Conservation (phyloP, 2,329 filamentous ascomycete species). For the Sordariomycetes sp. region DNA sequence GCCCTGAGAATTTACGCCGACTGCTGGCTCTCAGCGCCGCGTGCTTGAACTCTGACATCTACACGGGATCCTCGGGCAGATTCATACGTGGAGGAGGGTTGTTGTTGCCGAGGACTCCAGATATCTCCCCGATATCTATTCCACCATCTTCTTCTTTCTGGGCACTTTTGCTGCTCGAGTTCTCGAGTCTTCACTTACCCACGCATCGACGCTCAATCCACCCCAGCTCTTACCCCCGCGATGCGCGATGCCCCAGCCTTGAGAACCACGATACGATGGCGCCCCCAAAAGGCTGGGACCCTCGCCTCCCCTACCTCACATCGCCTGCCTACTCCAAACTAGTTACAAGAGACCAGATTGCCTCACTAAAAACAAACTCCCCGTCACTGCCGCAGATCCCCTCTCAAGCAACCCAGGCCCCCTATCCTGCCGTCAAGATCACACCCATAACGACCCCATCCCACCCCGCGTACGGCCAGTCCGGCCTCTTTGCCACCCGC, state of each 20-base stretch:
- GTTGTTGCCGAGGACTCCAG: no score
- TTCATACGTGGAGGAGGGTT: no score
- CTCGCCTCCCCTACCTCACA: slow-evolving; percentile 35
- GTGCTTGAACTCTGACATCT: no score
- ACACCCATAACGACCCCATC: slow-evolving; percentile 30
- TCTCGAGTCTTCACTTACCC: no score
- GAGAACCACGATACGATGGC: background rate
- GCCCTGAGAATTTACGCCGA: background rate
- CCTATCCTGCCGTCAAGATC: slow-evolving; percentile 38
- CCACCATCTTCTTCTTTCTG: no score
- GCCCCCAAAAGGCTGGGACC: slow-evolving; percentile 45
- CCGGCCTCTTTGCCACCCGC: slow-evolving; percentile 44
- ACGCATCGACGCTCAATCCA: no score
- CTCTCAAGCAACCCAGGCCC: slow-evolving; percentile 21
- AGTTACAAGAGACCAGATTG: slow-evolving; percentile 26
- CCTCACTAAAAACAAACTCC: slow-evolving; percentile 9
- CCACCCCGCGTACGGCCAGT: slow-evolving; percentile 46
- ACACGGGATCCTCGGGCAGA: no score
- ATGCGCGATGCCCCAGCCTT: background rate
- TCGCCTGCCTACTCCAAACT: slow-evolving; percentile 32
- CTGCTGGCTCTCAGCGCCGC: no score
- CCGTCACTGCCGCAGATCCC: slow-evolving; percentile 17
- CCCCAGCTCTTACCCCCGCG: background rate
- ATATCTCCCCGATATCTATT: no score
- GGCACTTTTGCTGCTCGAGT: no score